Evolutionary conservation across 2,329 filamentous ascomycete species (phyloP).

Genomic region (Lasiodiplodia hormozganensis): DNA sequence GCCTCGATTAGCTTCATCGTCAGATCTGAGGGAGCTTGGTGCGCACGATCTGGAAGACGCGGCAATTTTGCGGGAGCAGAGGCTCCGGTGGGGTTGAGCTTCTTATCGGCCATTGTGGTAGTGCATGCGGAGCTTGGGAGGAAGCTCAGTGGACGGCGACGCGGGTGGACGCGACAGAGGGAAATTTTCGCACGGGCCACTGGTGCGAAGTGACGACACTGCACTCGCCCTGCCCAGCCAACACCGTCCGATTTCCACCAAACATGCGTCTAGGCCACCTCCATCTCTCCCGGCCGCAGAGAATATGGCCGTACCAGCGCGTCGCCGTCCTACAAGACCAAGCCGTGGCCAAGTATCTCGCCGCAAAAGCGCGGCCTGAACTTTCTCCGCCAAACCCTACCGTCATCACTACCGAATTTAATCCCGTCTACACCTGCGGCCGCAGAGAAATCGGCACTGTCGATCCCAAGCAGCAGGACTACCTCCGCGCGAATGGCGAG

Average conservation of each 20-base stretch:
- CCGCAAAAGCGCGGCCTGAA: slow-evolving; percentile 29
- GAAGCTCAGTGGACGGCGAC: slow-evolving; percentile 31
- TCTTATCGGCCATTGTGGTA: not conserved
- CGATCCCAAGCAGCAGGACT: slow-evolving; percentile 52
- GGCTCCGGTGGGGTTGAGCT: not conserved
- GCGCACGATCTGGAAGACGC: slow-evolving; percentile 37
- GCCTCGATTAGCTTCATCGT: slow-evolving; percentile 17
- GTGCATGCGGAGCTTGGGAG: not conserved
- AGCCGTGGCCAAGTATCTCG: slow-evolving; percentile 22
- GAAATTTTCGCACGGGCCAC: slow-evolving; percentile 17
- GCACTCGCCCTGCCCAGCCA: not conserved
- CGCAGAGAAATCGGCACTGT: slow-evolving; percentile 72
- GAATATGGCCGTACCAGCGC: slow-evolving; percentile 12
- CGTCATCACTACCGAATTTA: slow-evolving; percentile 81
- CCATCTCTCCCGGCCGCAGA: slow-evolving; percentile 18
- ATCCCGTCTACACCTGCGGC: slow-evolving; percentile 88
- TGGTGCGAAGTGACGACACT: not conserved
- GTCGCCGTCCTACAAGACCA: slow-evolving; percentile 26
- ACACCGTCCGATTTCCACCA: not conserved
- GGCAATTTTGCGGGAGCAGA: slow-evolving; percentile 6
- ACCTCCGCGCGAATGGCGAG: slow-evolving; percentile 47
- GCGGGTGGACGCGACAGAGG: slow-evolving; percentile 24
- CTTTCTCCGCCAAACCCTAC: slow-evolving; percentile 57
- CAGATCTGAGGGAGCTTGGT: not conserved
- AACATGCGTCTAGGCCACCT: slow-evolving; percentile 23